Evolutionary conservation across 352 stramenopile species (phyloP), one percentile per base, ranked within the genome.

Genomic region (Thalassiosira mediterranea): DNA sequence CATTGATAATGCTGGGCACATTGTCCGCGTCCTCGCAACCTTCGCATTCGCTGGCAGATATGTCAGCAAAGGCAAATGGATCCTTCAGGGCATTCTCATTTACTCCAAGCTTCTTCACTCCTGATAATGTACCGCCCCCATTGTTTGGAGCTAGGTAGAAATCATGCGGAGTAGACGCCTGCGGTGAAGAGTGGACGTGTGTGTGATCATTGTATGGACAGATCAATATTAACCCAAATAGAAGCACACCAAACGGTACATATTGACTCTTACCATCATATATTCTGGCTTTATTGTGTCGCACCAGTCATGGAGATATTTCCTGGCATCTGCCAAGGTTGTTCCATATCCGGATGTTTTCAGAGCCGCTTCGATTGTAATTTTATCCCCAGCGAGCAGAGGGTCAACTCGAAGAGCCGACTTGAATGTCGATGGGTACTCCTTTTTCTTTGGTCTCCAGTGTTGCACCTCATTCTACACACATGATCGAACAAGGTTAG

Each of bases 211-310:
- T n/a, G n/a, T n/a, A n/a, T n/a, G n/a, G n/a, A n/a, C n/a, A n/a
- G n/a, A n/a, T n/a, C n/a, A n/a, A n/a, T n/a, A n/a, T n/a, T n/a
- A n/a, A n/a, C n/a, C n/a, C n/a, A n/a, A n/a, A n/a, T n/a, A n/a
- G n/a, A n/a, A n/a, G n/a, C n/a, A n/a, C n/a, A n/a, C n/a, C n/a
- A n/a, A n/a, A n/a, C n/a, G n/a, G n/a, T n/a, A n/a, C n/a, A n/a
- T n/a, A n/a, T n/a, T n/a, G n/a, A n/a, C n/a, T n/a, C n/a, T n/a
- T n/a, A n/a, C n/a, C 94, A 98, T 98, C 62, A 98, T 95, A 74
- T 98, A 98, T 79, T 97, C 94, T 15, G 95, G 94, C 44, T 95
- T 73, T 86, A 97, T 96, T 29, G 94, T 96, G 32, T 96, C 88
- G 67, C 93, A 95, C 95, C 95, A 98, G 70, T 95, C 91, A 51